Percentiles rank a stretch among this genome's conserved stretches.
Conservation (phyloP, 2,329 filamentous ascomycete genomes). For the Tolypocladium ophioglossoides region DNA sequence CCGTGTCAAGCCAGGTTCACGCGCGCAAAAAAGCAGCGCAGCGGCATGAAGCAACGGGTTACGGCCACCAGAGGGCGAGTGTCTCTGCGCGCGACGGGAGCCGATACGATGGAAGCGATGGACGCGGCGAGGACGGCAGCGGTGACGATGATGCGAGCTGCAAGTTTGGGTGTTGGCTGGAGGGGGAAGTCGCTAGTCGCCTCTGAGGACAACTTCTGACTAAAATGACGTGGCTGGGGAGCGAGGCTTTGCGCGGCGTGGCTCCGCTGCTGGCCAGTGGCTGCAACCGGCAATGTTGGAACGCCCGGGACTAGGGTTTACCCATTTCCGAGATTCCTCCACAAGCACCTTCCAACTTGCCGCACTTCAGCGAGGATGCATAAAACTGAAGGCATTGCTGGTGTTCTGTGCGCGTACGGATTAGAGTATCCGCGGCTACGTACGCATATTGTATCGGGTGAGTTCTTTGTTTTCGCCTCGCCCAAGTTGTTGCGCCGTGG, state of each 20-base stretch:
- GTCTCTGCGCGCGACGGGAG: constrained; percentile 13
- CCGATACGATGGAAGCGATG: constrained; percentile 9
- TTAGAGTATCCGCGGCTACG: neutral
- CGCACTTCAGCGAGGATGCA: too few relatives aligned
- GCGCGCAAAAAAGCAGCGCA: constrained; percentile 18
- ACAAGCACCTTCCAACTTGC: neutral
- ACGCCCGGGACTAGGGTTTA: neutral
- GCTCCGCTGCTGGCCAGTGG: constrained; percentile 1
- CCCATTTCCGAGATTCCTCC: neutral
- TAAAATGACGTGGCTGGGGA: constrained; percentile 31
- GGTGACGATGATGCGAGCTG: constrained; percentile 8
- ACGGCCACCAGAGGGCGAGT: constrained; percentile 11
- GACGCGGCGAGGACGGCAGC: constrained; percentile 6
- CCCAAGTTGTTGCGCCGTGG: too few relatives aligned
- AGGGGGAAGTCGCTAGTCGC: constrained; percentile 11
- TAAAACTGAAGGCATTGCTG: too few relatives aligned
- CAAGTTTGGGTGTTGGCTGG: constrained; percentile 4
- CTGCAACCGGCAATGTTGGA: neutral
- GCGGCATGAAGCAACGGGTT: constrained; percentile 15
- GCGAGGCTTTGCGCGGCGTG: constrained; percentile 1
- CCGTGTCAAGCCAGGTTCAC: constrained; percentile 17
- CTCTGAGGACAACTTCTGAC: constrained; percentile 1
- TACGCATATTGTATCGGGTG: too few relatives aligned
- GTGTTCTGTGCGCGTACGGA: too few relatives aligned
- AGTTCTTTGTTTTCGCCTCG: neutral